Evolutionary conservation across 202 grass and related monocot species (phyloP).

Genomic region (Zizania palustris): DNA sequence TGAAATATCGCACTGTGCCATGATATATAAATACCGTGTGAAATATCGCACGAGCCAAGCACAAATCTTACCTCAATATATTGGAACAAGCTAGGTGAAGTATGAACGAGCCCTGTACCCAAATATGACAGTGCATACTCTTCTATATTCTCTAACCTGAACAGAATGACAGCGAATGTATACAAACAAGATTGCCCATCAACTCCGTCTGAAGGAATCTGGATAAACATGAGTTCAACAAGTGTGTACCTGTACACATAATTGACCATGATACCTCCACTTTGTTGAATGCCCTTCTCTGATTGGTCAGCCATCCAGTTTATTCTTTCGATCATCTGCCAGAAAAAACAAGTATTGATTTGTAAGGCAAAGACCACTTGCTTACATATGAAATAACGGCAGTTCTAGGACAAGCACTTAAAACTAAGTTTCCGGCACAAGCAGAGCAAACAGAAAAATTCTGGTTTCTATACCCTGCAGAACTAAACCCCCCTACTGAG

Average conservation of each 20-base stretch:
- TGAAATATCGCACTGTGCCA: no score
- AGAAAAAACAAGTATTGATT: constrained; percentile 12
- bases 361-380: not conserved
- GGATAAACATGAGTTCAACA: constrained; percentile 8
- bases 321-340: constrained; percentile 85
- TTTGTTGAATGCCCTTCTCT: constrained; percentile 92
- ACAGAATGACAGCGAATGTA: constrained; percentile 31
- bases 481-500: not conserved
- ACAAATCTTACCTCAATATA: constrained; percentile 66
- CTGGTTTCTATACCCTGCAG: not conserved
- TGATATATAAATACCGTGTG: not conserved
- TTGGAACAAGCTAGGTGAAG: constrained; percentile 52
- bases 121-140: constrained; percentile 74
- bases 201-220: constrained; percentile 28
- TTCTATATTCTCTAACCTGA: constrained; percentile 81
- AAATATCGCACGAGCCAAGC: constrained; percentile 15
- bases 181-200: constrained; percentile 4
- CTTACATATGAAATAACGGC: not conserved
- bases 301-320: constrained; percentile 97
- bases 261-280: constrained; percentile 98
- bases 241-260: constrained; percentile 75
- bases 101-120: constrained; percentile 62
- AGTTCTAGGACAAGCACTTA: not conserved
- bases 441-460: not conserved
- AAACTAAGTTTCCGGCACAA: not conserved